phyloP scores from a whole-genome alignment of 768 basidiomycete genomes.

The Pulveroboletus sp. region DNA sequence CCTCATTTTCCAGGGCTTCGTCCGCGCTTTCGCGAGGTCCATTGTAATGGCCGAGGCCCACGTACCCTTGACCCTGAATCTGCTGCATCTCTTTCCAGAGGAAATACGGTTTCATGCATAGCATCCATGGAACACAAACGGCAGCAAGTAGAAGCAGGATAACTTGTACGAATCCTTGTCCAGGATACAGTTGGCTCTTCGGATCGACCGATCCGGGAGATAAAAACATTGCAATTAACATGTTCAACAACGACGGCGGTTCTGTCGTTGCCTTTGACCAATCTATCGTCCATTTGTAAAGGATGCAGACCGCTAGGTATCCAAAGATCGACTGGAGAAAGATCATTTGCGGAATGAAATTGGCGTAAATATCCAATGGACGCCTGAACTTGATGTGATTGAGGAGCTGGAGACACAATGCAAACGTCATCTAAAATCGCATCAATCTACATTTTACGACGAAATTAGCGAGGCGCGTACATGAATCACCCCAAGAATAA shows the following conservation, averaged over 20 bases:
- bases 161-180: slow-evolving; percentile 82
- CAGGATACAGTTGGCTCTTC: slow-evolving; percentile 70
- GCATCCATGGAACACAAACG: slow-evolving; percentile 93
- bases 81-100: slow-evolving; percentile 86
- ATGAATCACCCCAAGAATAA: slow-evolving; percentile 93
- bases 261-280: slow-evolving; percentile 67
- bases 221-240: slow-evolving; percentile 96
- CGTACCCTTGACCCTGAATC: slow-evolving; percentile 81
- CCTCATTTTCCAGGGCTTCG: slow-evolving; percentile 67
- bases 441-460: slow-evolving; percentile 9
- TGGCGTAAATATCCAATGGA: slow-evolving; percentile 80
- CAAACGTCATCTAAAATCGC: slow-evolving; percentile 87
- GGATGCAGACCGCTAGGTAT: slow-evolving; percentile 88
- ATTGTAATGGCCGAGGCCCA: slow-evolving; percentile 58
- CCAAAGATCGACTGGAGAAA: slow-evolving; percentile 98
- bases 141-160: slow-evolving; percentile 72
- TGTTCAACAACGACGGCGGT: slow-evolving; percentile 90
- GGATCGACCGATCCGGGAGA: slow-evolving; percentile 77
- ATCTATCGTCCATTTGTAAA: slow-evolving; percentile 96
- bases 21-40: slow-evolving; percentile 54
- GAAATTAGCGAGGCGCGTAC: slow-evolving; percentile 44
- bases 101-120: slow-evolving; percentile 88
- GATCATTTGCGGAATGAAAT: slow-evolving; percentile 95
- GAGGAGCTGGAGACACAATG: slow-evolving; percentile 90
- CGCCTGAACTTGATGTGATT: slow-evolving; percentile 95